Evolutionary conservation across 352 stramenopile species (phyloP).

Genomic region (Phytophthora cactorum): DNA sequence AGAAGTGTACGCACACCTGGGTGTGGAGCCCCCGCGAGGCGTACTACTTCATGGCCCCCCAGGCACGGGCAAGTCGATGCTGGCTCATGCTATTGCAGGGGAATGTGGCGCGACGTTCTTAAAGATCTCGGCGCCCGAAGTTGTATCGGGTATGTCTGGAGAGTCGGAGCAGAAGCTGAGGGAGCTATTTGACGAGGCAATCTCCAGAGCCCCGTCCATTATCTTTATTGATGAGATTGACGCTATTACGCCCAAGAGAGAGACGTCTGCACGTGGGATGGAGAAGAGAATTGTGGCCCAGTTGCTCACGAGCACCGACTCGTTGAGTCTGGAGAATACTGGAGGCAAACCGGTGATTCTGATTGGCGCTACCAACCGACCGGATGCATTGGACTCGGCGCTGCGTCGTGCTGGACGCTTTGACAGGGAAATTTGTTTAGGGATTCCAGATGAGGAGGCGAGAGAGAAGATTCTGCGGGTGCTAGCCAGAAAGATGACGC

Average conservation of each 20-base stretch:
- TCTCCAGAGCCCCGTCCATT: slow-evolving; percentile 95
- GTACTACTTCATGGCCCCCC: slow-evolving; percentile 93
- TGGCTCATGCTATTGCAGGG: slow-evolving; percentile 93
- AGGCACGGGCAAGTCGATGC: slow-evolving; percentile 94
- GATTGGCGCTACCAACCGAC: slow-evolving; percentile 97
- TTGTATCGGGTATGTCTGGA: slow-evolving; percentile 95
- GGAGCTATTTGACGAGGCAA: slow-evolving; percentile 95
- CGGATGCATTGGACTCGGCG: slow-evolving; percentile 97
- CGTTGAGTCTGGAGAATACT: slow-evolving; percentile 89
- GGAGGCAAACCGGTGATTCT: slow-evolving; percentile 95
- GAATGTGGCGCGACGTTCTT: slow-evolving; percentile 93
- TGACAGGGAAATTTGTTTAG: slow-evolving; percentile 98
- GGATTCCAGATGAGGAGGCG: slow-evolving; percentile 96
- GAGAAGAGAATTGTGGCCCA: slow-evolving; percentile 98
- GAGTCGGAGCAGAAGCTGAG: slow-evolving; percentile 89
- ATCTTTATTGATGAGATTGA: slow-evolving; percentile 99
- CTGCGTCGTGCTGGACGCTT: slow-evolving; percentile 97
- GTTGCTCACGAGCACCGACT: slow-evolving; percentile 94
- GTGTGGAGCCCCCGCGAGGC: slow-evolving; percentile 91
- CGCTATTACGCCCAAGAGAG: slow-evolving; percentile 95
- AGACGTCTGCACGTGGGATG: slow-evolving; percentile 94
- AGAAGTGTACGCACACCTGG: slow-evolving; percentile 93
- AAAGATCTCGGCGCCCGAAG: slow-evolving; percentile 89
- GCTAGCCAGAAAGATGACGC: slow-evolving; percentile 94
- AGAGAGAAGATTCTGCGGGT: slow-evolving; percentile 95